Evolutionary conservation across 2,329 filamentous ascomycete genomes (phyloP), one percentile per base, ranked within the genome.

Genomic region (Neoscytalidium dimidiatum): DNA sequence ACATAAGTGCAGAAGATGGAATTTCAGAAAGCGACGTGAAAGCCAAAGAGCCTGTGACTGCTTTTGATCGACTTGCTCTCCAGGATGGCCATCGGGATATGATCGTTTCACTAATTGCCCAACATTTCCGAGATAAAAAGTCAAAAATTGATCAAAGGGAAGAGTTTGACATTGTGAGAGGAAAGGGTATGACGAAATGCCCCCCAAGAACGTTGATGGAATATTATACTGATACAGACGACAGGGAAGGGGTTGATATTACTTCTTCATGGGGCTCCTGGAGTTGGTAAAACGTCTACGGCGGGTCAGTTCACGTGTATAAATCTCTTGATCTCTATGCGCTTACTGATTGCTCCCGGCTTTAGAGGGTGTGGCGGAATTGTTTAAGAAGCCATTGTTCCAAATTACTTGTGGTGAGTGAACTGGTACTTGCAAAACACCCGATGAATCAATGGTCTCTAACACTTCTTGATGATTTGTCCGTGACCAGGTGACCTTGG

Each of bases 341-440:
- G n/a, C n/a, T n/a, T n/a, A n/a, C n/a, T n/a, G n/a, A n/a, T n/a
- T n/a, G n/a, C n/a, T n/a, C n/a, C n/a, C n/a, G n/a, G n/a, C n/a
- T n/a, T 4, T 1, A 48, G 44, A 48, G 44, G 44, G 44, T 0
- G 44, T 48, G 0, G 44, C 44, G 0, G 44, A 48, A 5, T 23
- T 26, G 11, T 48, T 48, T 13, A 26, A 8, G 4, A 48, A 48
- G 8, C 44, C 44, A 0, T 13, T 48, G 9, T 48, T 48, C 1
- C 44, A 48, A 19, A 48, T 48, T 14, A 48, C 44, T 8, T 48
- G 44, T n/a, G 44, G 44, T 14, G 26, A n/a, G 41, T 44, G n/a
- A 8, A n/a, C n/a, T n/a, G n/a, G n/a, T n/a, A n/a, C n/a, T n/a
- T n/a, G n/a, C n/a, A n/a, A n/a, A n/a, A n/a, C n/a, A n/a, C n/a